Evolutionary conservation across 164 flowering plant genomes (phyloP), one percentile per base, ranked within the genome.

Genomic region (Cinnamomum chago): DNA sequence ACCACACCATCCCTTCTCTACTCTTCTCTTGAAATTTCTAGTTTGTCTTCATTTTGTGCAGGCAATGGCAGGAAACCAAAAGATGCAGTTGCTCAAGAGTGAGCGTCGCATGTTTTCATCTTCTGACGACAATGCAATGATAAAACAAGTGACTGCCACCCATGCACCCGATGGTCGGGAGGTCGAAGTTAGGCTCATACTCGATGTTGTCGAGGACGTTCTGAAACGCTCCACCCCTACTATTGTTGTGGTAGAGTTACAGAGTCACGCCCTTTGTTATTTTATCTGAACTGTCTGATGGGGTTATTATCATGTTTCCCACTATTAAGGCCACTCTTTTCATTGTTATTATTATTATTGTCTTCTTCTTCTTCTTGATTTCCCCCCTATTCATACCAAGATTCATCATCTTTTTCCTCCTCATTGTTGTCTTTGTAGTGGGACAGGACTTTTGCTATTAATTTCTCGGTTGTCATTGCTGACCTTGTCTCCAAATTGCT

Each of bases 121-220:
- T 0, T 95, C 89, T 35, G 97, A 89, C 72, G 97, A 89, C 74
- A 78, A 47, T 72, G 86, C 78, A 14, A 85, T 89, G 83, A 76
- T 81, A 83, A 91, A 83, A 75, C 91, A 88, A 65, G 85, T 92
- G 33, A 76, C 58, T 55, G 84, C 78, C 50, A 88, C 87, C 50
- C 94, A 90, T 76, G 82, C 85, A 18, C 92, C 94, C 0, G 95
- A 88, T 67, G 89, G 89, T 27, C 85, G 87, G 1, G 84, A 85
- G 2, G 70, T 88, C 58, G 84, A 84, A 58, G 89, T 86, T 58
- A 84, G 62, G n/a, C 88, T 93, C 65, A 76, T 89, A 28, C 85
- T 94, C 67, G 70, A 79, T 30, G 75, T 91, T 67, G 70, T 87
- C 28, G 90, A 91, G 73, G 89, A 89, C 72, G 83, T 93, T 74